These are phyloP conservation scores for Diplodia mutila DNA, from an alignment of 2,329 filamentous ascomycete genomes.

Conservation along the genomic window DNA sequence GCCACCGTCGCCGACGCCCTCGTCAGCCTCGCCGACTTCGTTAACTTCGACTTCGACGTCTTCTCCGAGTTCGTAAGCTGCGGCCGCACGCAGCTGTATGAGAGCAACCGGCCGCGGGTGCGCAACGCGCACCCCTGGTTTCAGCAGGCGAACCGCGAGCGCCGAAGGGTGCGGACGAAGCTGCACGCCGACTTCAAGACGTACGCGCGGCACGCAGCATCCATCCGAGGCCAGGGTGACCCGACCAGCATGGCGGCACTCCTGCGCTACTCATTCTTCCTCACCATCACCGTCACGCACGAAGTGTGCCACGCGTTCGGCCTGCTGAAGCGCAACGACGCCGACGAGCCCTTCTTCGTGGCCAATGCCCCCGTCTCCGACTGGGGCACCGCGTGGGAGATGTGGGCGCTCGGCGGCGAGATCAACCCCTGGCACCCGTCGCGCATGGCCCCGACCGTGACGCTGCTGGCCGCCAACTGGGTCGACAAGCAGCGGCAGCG, in stretches of 20 bases:
- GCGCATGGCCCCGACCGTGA: conserved; percentile 28
- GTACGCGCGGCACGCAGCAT: neutral
- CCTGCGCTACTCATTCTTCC: conserved; percentile 41
- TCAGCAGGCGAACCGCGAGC: neutral
- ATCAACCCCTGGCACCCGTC: conserved; percentile 38
- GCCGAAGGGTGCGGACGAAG: neutral
- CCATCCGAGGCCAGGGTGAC: neutral
- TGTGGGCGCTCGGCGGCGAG: conserved; percentile 40
- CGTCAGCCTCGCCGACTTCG: neutral
- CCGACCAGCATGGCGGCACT: conserved; percentile 1
- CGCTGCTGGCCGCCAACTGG: conserved; percentile 40
- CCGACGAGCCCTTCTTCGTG: conserved; percentile 35
- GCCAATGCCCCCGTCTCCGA: conserved; percentile 35
- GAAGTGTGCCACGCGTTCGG: conserved; percentile 42
- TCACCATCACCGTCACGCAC: conserved; percentile 39
- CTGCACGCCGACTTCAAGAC: neutral
- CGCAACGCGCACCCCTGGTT: neutral
- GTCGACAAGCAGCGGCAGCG: conserved; percentile 28
- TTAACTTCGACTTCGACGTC: conserved; percentile 8
- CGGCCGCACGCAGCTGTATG: neutral
- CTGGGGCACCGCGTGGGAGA: conserved; percentile 43
- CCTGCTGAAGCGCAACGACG: conserved; percentile 36
- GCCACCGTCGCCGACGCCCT: neutral
- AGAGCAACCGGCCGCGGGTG: neutral
- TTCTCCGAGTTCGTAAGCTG: neutral